A percentile compares a stretch with the other conserved stretches of the same genome.
These are phyloP conservation scores for Globisporangium cystogenes DNA, from an alignment of 352 stramenopile genomes.

Conservation along the genomic window DNA sequence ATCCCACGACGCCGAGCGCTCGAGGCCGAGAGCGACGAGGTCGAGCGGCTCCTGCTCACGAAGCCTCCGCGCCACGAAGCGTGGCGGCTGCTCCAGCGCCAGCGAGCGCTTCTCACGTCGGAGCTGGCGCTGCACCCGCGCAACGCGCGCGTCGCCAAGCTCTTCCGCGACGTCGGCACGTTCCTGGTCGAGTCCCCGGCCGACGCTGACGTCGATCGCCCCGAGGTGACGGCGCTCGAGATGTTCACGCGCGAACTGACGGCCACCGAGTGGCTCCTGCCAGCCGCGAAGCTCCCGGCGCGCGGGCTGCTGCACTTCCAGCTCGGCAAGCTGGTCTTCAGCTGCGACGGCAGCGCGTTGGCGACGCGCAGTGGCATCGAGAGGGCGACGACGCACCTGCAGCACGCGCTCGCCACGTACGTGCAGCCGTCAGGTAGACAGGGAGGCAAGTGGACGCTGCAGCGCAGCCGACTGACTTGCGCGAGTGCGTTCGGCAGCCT, in stretches of 20 bases:
- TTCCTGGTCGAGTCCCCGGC: slow-evolving; percentile 21
- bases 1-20: slow-evolving; percentile 4
- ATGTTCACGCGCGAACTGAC: slow-evolving; percentile 25
- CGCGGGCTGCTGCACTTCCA: slow-evolving; percentile 39
- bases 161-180: slow-evolving; percentile 32
- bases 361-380: slow-evolving; percentile 4
- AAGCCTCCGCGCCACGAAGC: slow-evolving; percentile 5
- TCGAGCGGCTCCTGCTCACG: slow-evolving; percentile 2
- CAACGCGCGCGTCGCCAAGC: slow-evolving; percentile 21
- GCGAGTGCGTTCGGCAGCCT: background rate
- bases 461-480: background rate
- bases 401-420: slow-evolving; percentile 31
- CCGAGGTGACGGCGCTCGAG: slow-evolving; percentile 9
- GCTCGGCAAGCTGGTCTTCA: slow-evolving; percentile 31
- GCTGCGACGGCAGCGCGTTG: too few relatives aligned
- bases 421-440: background rate
- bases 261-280: slow-evolving; percentile 37
- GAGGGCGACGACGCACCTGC: slow-evolving; percentile 22
- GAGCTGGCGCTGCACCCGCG: slow-evolving; percentile 24
- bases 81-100: slow-evolving; percentile 23
- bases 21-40: slow-evolving; percentile 12
- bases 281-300: slow-evolving; percentile 27
- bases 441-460: too few relatives aligned
- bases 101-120: slow-evolving; percentile 15
- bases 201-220: too few relatives aligned